Base-by-base conservation (phyloP, 2,329 filamentous ascomycete genomes). In the Colletotrichum truncatum region DNA sequence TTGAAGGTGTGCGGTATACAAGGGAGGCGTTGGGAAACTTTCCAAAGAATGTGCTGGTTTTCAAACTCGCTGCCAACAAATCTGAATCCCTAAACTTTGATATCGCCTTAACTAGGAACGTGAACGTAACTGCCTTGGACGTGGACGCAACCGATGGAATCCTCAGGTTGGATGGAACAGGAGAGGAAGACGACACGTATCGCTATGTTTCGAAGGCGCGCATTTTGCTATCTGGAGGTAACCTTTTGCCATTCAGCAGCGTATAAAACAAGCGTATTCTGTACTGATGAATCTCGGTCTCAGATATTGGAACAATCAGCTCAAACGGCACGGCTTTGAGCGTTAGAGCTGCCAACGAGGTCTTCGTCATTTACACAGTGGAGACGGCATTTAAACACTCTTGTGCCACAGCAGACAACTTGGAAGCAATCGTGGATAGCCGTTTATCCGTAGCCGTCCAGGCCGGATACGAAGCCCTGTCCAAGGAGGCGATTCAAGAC, bases 21-120 rank as follows among this genome's bases (percentile, higher is more conserved):
- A 48, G 72, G 10, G 70, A 72, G 41, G 62, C 57, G 30, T 38
- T 73, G 28, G 66, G 64, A 11, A 72, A 66, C 49, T 58, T 67
- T 36, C 71, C 71, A 16, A 64, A 69, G 25, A 64, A 70, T 36
- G 57, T 73, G 3, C 41, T 73, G 14, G 70, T 54, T 9, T 68
- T 71, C 25, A 67, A 64, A 8, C 14, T 72, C n/a, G 65, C 57
- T 9, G 68, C 68, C 3, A 68, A 57, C 41, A 55, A 69, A 36
- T 54, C 68, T 10, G 52, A 66, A 3, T 64, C 38, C 12, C 14
- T 48, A 7, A 36, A 46, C 30, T 28, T 57, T 3, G 23, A 57
- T 1, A 21, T 28, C n/a, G 21, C 41, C 6, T 5, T 57, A 7
- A 38, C 41, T 12, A 57, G 30, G 16, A 23, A 39, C 11, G 14